These are phyloP conservation scores for Metarhizium guizhouense DNA, from an alignment of 2,329 filamentous ascomycete genomes.

Conservation along the genomic window DNA sequence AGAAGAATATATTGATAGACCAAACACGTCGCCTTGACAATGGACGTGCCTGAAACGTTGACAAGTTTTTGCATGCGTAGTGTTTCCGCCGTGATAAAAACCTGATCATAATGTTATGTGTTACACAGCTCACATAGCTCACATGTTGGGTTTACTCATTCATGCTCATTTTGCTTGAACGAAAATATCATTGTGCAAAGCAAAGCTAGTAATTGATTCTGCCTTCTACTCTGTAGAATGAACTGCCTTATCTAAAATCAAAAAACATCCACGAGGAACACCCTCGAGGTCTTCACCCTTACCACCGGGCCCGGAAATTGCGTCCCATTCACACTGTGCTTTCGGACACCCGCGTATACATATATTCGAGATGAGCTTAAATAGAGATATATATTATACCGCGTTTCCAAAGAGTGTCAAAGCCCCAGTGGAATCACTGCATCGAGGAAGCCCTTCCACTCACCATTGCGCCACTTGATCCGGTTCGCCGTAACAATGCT, in stretches of 20 bases:
- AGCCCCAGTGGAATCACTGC: conserved; percentile 6
- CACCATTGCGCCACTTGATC: conserved; percentile 11
- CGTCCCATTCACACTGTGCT: neutral
- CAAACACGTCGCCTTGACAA: too few relatives aligned
- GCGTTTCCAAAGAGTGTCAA: conserved; percentile 2
- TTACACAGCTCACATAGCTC: too few relatives aligned
- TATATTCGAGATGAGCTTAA: neutral
- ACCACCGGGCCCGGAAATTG: neutral
- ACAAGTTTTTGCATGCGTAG: too few relatives aligned
- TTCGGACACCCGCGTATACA: neutral
- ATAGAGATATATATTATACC: conserved; percentile 1
- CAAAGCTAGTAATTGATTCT: neutral
- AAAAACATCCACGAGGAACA: neutral
- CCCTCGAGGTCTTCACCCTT: neutral
- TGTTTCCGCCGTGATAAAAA: too few relatives aligned
- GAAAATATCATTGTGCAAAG: neutral
- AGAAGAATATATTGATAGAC: too few relatives aligned
- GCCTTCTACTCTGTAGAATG: neutral
- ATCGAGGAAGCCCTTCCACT: neutral
- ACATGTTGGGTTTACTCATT: too few relatives aligned
- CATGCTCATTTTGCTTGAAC: neutral
- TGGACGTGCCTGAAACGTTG: too few relatives aligned
- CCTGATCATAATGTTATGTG: too few relatives aligned
- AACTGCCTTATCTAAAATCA: neutral
- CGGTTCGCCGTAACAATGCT: conserved; percentile 11